A percentile compares a stretch with the other conserved stretches of the same genome.
Evolutionary conservation across 2,329 filamentous ascomycete genomes (phyloP).

Genomic region (Colletotrichum horii): DNA sequence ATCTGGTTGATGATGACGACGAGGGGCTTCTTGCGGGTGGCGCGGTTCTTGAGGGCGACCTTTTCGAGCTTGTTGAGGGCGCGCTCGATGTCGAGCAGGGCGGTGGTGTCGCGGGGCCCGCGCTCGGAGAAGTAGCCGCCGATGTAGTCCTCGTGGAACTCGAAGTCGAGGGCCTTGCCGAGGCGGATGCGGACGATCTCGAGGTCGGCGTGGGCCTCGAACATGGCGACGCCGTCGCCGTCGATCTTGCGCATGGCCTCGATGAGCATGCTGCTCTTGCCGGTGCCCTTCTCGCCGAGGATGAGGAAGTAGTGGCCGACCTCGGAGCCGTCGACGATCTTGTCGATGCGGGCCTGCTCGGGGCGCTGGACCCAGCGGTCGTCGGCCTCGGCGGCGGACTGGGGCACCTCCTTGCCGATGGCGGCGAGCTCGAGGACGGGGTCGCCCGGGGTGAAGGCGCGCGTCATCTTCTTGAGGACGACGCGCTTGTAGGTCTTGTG

Average conservation of each 20-base stretch:
- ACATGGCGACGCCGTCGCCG: slow-evolving; percentile 90
- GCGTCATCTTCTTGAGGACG: slow-evolving; percentile 90
- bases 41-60: slow-evolving; percentile 69
- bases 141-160: slow-evolving; percentile 98
- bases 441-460: slow-evolving; percentile 90
- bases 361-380: slow-evolving; percentile 83
- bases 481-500: slow-evolving; percentile 88
- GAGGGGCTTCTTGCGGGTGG: slow-evolving; percentile 66
- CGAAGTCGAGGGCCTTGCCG: slow-evolving; percentile 93
- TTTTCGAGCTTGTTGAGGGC: slow-evolving; percentile 99
- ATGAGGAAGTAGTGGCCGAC: slow-evolving; percentile 89
- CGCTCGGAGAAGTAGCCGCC: slow-evolving; percentile 94
- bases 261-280: slow-evolving; percentile 94
- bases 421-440: slow-evolving; percentile 84
- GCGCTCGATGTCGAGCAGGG: slow-evolving; percentile 91
- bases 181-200: slow-evolving; percentile 94
- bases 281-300: slow-evolving; percentile 93
- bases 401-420: slow-evolving; percentile 60
- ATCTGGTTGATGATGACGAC: slow-evolving; percentile 95
- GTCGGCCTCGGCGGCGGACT: slow-evolving; percentile 44
- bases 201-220: slow-evolving; percentile 92
- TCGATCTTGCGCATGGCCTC: slow-evolving; percentile 94
- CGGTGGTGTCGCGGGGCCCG: slow-evolving; percentile 89
- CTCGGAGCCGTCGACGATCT: slow-evolving; percentile 76
- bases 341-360: slow-evolving; percentile 82